Conservation (phyloP, 2,329 filamentous ascomycete species). For the Fusarium tuaranense region DNA sequence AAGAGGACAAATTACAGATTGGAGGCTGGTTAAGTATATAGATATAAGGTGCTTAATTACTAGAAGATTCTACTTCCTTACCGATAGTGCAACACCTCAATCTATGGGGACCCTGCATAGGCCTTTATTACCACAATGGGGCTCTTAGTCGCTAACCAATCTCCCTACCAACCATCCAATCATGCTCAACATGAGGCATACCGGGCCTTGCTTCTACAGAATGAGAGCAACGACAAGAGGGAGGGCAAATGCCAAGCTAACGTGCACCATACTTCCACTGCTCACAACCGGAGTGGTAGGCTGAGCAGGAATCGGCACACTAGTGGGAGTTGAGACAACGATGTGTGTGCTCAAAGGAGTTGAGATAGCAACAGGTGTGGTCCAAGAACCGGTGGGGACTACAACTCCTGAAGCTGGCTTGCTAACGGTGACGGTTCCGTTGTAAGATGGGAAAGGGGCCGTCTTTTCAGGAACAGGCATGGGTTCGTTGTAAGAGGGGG, state of each 20-base stretch:
- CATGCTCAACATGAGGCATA: not conserved
- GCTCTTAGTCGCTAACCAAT: not conserved
- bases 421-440: constrained; percentile 26
- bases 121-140: not conserved
- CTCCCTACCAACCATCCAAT: not conserved
- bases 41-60: not conserved
- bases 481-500: constrained; percentile 21
- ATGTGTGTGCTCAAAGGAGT: constrained; percentile 8
- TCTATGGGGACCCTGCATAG: no score
- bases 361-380: constrained; percentile 8
- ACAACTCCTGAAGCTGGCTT: constrained; percentile 15
- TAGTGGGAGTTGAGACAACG: constrained; percentile 1
- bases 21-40: not conserved
- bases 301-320: not conserved
- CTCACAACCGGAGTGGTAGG: constrained; percentile 19
- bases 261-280: constrained; percentile 22
- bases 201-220: constrained; percentile 6
- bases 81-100: not conserved
- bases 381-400: constrained; percentile 8
- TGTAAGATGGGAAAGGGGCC: constrained; percentile 25
- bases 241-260: constrained; percentile 23
- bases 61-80: no score
- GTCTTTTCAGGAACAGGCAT: constrained; percentile 6
- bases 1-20: not conserved
- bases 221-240: constrained; percentile 28